phyloP scores from a whole-genome alignment of 129 eudicot genomes.

The Tagetes patula region DNA sequence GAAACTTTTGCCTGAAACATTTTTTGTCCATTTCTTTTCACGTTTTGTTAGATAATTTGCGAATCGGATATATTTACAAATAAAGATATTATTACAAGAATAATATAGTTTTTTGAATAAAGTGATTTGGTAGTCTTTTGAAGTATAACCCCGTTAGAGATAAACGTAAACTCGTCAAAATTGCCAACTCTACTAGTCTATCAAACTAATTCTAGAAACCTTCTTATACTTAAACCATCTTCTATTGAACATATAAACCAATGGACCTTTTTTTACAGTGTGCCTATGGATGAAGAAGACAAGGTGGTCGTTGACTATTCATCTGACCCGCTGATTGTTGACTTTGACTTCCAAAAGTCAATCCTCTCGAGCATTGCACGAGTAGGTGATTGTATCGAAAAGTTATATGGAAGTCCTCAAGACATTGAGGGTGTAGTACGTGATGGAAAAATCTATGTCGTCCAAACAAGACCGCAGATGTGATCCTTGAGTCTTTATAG shows the following conservation, averaged over 20 bases:
- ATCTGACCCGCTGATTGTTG: constrained; percentile 66
- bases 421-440: constrained; percentile 96
- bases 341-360: constrained; percentile 57
- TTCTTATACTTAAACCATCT: neutral
- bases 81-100: too few species aligned
- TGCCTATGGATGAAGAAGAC: constrained; percentile 98
- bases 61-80: too few species aligned
- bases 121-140: neutral
- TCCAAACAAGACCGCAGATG: constrained; percentile 98
- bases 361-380: constrained; percentile 75
- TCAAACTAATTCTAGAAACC: neutral
- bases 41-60: neutral
- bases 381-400: constrained; percentile 83
- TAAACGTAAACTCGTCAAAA: neutral
- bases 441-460: constrained; percentile 89
- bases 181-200: neutral
- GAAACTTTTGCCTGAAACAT: neutral
- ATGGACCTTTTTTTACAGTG: constrained; percentile 48
- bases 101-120: neutral
- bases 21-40: neutral
- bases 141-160: too few species aligned
- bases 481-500: constrained; percentile 31
- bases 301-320: constrained; percentile 87
- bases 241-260: constrained; percentile 4
- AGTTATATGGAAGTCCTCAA: constrained; percentile 90